Evolutionary conservation across 1,139 yeast genomes (phyloP).

Genomic region (Geotrichum siamense): DNA sequence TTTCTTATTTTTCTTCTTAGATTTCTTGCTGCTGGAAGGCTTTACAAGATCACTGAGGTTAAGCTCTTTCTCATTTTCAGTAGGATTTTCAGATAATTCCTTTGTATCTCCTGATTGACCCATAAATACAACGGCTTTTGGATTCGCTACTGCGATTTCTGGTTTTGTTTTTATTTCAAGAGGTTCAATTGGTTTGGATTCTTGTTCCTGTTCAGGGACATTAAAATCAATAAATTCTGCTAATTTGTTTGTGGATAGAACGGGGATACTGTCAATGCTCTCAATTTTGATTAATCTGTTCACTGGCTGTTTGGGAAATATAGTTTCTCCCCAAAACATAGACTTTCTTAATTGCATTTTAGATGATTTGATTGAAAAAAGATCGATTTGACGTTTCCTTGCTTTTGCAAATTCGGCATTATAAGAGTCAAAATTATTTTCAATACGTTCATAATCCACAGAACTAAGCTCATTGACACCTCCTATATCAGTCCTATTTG

Average conservation of each 20-base stretch:
- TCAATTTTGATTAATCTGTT: slow-evolving; percentile 6
- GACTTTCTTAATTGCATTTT: slow-evolving; percentile 1
- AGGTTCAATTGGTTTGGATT: slow-evolving; percentile 3
- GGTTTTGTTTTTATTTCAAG: too few species aligned
- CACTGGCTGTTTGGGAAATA: not conserved
- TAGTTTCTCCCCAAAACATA: slow-evolving; percentile 13
- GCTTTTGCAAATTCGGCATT: slow-evolving; percentile 20
- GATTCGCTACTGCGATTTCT: too few species aligned
- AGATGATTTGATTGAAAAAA: slow-evolving; percentile 16
- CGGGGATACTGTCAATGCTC: slow-evolving; percentile 8
- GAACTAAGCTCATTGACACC: slow-evolving; percentile 19
- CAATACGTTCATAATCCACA: slow-evolving; percentile 11
- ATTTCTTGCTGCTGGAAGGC: slow-evolving; percentile 2
- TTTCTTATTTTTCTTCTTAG: slow-evolving; percentile 5
- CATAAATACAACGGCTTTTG: too few species aligned
- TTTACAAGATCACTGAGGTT: not conserved
- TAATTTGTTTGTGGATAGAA: not conserved
- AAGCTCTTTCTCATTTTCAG: not conserved
- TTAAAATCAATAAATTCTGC: slow-evolving; percentile 1
- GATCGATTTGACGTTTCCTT: slow-evolving; percentile 19
- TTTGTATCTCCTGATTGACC: slow-evolving; percentile 6
- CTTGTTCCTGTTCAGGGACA: not conserved
- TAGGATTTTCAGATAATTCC: slow-evolving; percentile 13
- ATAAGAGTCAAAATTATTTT: slow-evolving; percentile 23
- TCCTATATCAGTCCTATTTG: too few species aligned